Evolutionary conservation across 2,329 filamentous ascomycete species (phyloP).

Genomic region (Trichoderma hamatum): DNA sequence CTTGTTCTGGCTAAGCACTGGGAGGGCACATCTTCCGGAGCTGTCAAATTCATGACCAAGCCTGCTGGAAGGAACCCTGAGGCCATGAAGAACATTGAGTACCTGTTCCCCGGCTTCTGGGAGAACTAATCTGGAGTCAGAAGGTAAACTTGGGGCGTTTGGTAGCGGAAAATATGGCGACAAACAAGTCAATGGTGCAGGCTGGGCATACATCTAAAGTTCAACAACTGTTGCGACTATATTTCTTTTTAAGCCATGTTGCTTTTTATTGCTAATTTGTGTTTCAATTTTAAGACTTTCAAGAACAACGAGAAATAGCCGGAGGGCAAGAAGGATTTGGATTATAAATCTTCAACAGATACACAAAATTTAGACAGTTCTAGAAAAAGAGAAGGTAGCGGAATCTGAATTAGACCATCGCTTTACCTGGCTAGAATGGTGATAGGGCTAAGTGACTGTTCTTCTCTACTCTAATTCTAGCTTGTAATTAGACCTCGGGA

Average conservation of each 20-base stretch:
- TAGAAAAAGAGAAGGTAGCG: background rate
- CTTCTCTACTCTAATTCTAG: background rate
- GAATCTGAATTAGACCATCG: background rate
- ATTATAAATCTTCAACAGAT: conserved; percentile 26
- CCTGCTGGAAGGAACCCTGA: conserved; percentile 72
- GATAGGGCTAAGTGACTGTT: background rate
- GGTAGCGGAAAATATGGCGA: background rate
- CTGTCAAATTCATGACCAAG: conserved; percentile 81
- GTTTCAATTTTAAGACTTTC: background rate
- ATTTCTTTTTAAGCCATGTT: background rate
- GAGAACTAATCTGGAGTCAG: conserved; percentile 37
- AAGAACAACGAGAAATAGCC: background rate
- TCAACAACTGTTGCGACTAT: background rate
- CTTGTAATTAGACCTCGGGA: background rate
- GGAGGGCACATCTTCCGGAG: conserved; percentile 74
- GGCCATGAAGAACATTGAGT: conserved; percentile 78
- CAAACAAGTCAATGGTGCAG: background rate
- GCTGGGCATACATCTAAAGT: background rate
- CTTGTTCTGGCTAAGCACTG: conserved; percentile 81
- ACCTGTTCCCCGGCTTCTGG: conserved; percentile 84
- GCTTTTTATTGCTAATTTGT: background rate
- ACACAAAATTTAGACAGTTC: background rate
- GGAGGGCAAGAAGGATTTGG: background rate
- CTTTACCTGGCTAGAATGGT: background rate
- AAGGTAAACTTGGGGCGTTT: conserved; percentile 2